Base-by-base conservation (phyloP, 1,139 yeast species). In the Dujonia santamariae region DNA sequence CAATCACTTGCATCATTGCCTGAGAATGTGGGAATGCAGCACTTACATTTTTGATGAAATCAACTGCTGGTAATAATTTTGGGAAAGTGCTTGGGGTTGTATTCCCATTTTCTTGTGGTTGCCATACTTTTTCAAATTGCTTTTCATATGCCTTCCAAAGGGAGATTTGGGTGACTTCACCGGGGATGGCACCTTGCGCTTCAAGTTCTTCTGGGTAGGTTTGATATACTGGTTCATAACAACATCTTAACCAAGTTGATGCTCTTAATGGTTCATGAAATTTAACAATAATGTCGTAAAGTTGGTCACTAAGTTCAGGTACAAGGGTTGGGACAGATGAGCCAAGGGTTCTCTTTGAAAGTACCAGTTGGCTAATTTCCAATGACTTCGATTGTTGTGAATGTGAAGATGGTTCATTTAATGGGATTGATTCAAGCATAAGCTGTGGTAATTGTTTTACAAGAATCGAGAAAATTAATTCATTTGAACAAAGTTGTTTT, bases 91-190 rank as follows among this genome's bases (percentile, higher is more conserved):
- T 23, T 62, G 64, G 12, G 51, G 51, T 23, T 48, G 44, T 4
- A 41, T 40, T 15, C 11, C 26, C 26, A 9, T 15, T 22, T 36
- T 78, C 78, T n/a, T 56, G 50, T 34, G 52, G 46, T 13, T 57
- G 51, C 67, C 72, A 61, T 34, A 61, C 60, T 35, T 64, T 64
- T 38, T 70, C 70, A 50, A 92, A 92, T 54, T 85, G 95, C 19
- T 80, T 68, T 54, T 92, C 98, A 59, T 92, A 92, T 0, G 96
- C 81, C 56, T 90, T 87, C 99, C 99, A 92, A 33, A 92, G 72
- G 11, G 95, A 85, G 21, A 92, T 88, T 60, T 92, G 99, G 0
- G 97, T 90, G 7, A 90, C 96, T 54, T 88, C 96, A 4, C 95
- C 88, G 3, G 68, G 63, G 9, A 53, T 13, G 30, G 30, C 7